Percentiles rank a stretch among this genome's conserved stretches.
Conservation (phyloP, 768 basidiomycete species). For the Naematelia encephala region DNA sequence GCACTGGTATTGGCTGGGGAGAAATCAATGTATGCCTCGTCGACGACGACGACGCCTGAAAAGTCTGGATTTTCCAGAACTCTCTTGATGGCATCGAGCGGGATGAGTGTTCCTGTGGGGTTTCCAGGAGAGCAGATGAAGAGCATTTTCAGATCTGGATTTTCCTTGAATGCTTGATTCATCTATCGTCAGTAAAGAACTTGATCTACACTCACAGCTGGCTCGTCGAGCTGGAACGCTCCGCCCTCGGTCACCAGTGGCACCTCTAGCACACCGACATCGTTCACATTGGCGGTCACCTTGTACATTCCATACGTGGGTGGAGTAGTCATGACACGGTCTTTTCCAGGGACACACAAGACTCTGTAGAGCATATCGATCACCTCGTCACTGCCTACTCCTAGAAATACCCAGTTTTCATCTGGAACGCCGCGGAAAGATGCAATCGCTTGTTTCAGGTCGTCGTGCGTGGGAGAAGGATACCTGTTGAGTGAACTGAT, state of each 20-base stretch:
- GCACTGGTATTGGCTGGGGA: slow-evolving; percentile 64
- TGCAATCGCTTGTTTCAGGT: slow-evolving; percentile 73
- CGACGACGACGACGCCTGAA: slow-evolving; percentile 87
- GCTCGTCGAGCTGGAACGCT: slow-evolving; percentile 71
- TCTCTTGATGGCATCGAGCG: slow-evolving; percentile 64
- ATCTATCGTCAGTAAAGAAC: slow-evolving; percentile 18
- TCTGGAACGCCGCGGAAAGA: slow-evolving; percentile 65
- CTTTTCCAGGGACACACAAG: slow-evolving; percentile 70
- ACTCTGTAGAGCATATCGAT: slow-evolving; percentile 92
- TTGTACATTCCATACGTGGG: slow-evolving; percentile 98
- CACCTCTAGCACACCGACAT: slow-evolving; percentile 74
- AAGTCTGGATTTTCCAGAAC: slow-evolving; percentile 75
- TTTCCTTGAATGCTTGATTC: slow-evolving; percentile 57
- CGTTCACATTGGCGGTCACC: slow-evolving; percentile 93
- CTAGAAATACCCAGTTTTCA: slow-evolving; percentile 76
- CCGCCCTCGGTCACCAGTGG: slow-evolving; percentile 77
- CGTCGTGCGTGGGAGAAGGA: slow-evolving; percentile 82
- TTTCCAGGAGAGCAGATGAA: slow-evolving; percentile 98
- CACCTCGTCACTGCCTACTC: slow-evolving; percentile 94
- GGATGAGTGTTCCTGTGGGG: slow-evolving; percentile 83
- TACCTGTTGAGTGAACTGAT: slow-evolving; percentile 70
- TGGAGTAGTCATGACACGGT: slow-evolving; percentile 82
- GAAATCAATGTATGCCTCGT: slow-evolving; percentile 98
- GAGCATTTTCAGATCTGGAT: slow-evolving; percentile 80
- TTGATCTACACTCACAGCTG: slow-evolving; percentile 59